A percentile compares a stretch with the other conserved stretches of the same genome.
These are phyloP conservation scores for Candolleomyces efflorescens DNA, from an alignment of 768 basidiomycete genomes.

Conservation along the genomic window DNA sequence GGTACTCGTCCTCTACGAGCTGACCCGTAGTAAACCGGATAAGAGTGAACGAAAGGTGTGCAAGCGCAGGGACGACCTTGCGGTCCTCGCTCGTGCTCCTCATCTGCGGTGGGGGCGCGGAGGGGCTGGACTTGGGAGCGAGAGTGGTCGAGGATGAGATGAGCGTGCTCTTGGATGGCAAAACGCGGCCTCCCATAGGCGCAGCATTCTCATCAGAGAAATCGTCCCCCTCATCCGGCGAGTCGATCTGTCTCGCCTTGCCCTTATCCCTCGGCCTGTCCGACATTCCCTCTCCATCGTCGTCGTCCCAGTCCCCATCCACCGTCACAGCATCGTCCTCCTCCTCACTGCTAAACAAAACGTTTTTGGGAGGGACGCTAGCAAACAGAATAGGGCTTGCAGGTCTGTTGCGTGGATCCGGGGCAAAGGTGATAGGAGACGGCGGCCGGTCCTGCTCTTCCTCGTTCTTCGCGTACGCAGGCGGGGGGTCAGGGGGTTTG, in stretches of 20 bases:
- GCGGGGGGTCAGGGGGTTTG: slow-evolving; percentile 20
- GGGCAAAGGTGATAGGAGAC: slow-evolving; percentile 70
- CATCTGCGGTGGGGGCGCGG: background rate
- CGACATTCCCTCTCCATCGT: background rate
- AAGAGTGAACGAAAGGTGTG: slow-evolving; percentile 38
- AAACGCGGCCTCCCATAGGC: background rate
- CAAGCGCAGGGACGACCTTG: slow-evolving; percentile 2
- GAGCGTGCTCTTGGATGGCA: background rate
- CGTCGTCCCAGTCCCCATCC: slow-evolving; percentile 11
- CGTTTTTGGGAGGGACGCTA: slow-evolving; percentile 9
- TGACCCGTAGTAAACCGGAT: slow-evolving; percentile 67
- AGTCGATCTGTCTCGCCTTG: background rate
- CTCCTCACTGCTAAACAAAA: slow-evolving; percentile 10
- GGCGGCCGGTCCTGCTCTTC: slow-evolving; percentile 35
- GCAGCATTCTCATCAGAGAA: background rate
- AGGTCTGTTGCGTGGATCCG: slow-evolving; percentile 34
- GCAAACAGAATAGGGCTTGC: slow-evolving; percentile 44
- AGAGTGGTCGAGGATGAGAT: background rate
- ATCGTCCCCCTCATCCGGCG: background rate
- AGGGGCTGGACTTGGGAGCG: slow-evolving; percentile 4
- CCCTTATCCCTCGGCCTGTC: background rate
- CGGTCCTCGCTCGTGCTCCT: background rate
- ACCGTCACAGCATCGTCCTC: background rate
- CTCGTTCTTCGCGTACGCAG: slow-evolving; percentile 10
- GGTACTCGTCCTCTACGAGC: slow-evolving; percentile 62